phyloP scores from a whole-genome alignment of 371 early-diverging fungal species.

The Circinella minor region DNA sequence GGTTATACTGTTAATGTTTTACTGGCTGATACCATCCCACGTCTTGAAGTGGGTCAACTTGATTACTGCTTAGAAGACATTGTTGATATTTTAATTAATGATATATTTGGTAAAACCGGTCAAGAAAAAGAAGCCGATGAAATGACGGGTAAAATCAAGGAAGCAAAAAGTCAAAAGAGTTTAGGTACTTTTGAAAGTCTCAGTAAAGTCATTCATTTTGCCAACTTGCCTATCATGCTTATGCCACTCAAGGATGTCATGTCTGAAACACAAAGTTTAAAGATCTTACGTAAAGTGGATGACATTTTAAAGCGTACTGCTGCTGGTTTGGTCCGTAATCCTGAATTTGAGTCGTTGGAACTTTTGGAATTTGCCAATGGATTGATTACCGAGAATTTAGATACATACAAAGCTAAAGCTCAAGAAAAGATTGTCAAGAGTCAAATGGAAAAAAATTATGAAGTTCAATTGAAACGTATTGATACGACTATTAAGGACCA shows the following conservation, averaged over 20 bases:
- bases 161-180: conserved; percentile 83
- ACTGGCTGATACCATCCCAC: conserved; percentile 67
- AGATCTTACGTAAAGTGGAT: conserved; percentile 77
- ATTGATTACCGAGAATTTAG: conserved; percentile 83
- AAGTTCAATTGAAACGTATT: conserved; percentile 74
- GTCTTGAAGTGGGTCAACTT: conserved; percentile 70
- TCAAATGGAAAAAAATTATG: conserved; percentile 65
- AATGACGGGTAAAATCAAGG: conserved; percentile 86
- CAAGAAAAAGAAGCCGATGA: conserved; percentile 91
- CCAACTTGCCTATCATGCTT: conserved; percentile 69
- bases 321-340: conserved; percentile 79
- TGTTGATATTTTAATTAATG: conserved; percentile 76
- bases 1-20: conserved; percentile 89
- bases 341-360: conserved; percentile 65
- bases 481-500: conserved; percentile 57
- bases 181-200: conserved; percentile 85
- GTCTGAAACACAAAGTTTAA: conserved; percentile 79
- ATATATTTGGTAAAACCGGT: conserved; percentile 90
- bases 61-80: conserved; percentile 79
- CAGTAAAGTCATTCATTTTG: conserved; percentile 67
- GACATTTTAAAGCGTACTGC: conserved; percentile 78
- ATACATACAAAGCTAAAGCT: conserved; percentile 52
- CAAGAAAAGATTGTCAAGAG: conserved; percentile 53
- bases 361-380: conserved; percentile 82
- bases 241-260: conserved; percentile 88